These are phyloP conservation scores for Rhizophagus prolifer DNA, from an alignment of 192 early-diverging fungal species.

Conservation along the genomic window DNA sequence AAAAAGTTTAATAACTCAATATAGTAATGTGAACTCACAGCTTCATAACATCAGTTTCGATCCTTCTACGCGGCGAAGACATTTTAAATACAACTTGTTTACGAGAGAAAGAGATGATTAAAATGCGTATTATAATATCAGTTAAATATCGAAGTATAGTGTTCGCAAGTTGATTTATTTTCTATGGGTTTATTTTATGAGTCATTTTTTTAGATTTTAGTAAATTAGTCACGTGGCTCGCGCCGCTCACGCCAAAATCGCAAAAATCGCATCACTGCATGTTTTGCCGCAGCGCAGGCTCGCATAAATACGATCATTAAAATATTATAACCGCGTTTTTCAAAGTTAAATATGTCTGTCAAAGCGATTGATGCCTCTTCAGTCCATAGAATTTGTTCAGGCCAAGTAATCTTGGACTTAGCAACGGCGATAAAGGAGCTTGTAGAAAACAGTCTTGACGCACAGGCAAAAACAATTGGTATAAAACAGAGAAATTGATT, in stretches of 20 bases:
- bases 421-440: slow-evolving; percentile 88
- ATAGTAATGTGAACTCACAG: slow-evolving; percentile 61
- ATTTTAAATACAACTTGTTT: slow-evolving; percentile 43
- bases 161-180: neutral
- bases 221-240: neutral
- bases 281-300: neutral
- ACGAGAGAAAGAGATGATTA: neutral
- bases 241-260: too few species aligned
- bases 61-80: slow-evolving; percentile 89
- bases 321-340: neutral
- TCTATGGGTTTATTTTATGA: neutral
- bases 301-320: neutral
- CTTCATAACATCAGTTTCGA: slow-evolving; percentile 99
- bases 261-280: neutral
- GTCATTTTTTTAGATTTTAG: neutral
- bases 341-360: slow-evolving; percentile 30
- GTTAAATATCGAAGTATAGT: neutral
- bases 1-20: too few species aligned
- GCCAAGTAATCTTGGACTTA: slow-evolving; percentile 86
- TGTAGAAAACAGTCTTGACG: slow-evolving; percentile 92
- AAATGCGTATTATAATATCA: neutral
- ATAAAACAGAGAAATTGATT: neutral
- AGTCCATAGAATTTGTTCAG: slow-evolving; percentile 81
- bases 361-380: slow-evolving; percentile 56
- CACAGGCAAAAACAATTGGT: slow-evolving; percentile 75